Evolutionary conservation across 169 alveolate genomes (phyloP).

Genomic region (Plasmodium malariae): DNA sequence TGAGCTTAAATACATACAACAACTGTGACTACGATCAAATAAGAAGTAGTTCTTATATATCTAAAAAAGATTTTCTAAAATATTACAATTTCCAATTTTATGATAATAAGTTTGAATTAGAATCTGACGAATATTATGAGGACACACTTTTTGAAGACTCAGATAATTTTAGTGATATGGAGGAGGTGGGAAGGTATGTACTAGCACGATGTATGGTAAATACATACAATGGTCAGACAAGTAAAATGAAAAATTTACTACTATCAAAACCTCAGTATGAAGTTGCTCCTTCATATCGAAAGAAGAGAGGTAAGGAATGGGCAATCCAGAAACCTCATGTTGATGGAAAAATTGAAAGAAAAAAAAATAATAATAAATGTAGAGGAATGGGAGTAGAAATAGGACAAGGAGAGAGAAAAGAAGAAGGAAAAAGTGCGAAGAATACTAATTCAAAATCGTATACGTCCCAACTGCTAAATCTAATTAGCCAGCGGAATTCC

Average conservation of each 20-base stretch:
- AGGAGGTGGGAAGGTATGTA: conserved; percentile 29
- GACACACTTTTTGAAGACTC: neutral
- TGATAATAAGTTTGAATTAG: conserved; percentile 62
- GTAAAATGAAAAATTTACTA: conserved; percentile 11
- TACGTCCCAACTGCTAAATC: neutral
- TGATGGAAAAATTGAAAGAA: neutral
- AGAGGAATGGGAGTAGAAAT: neutral
- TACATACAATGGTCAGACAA: neutral
- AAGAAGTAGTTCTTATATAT: conserved; percentile 40
- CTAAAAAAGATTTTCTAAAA: conserved; percentile 59
- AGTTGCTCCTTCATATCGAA: too few species aligned
- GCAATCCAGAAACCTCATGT: too few species aligned
- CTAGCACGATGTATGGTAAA: conserved; percentile 10
- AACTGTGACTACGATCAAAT: conserved; percentile 75
- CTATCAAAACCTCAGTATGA: too few species aligned
- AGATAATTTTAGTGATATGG: conserved; percentile 23
- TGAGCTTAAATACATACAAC: conserved; percentile 43
- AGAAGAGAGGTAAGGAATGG: too few species aligned
- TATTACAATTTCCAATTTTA: conserved; percentile 54
- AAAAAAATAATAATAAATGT: neutral
- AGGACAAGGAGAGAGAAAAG: neutral
- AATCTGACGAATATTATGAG: conserved; percentile 26
- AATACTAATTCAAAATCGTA: neutral
- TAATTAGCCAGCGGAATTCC: neutral
- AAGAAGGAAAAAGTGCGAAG: neutral